Percentiles rank a stretch among this genome's conserved stretches.
These are phyloP conservation scores for Leccinum pellstonianum DNA, from an alignment of 768 basidiomycete species.

Conservation along the genomic window DNA sequence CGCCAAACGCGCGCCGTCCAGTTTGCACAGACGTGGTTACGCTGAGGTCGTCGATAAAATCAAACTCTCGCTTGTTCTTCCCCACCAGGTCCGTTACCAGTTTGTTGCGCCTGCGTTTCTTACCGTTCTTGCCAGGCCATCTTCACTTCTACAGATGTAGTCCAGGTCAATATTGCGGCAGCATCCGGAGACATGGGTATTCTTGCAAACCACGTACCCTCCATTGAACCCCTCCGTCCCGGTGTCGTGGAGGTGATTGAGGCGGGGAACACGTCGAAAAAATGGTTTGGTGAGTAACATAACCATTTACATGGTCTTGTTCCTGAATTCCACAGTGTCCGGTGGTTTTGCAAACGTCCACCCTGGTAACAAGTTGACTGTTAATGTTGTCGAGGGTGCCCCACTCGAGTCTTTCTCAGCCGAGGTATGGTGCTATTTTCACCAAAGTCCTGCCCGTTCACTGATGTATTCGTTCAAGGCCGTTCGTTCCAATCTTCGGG, in stretches of 20 bases:
- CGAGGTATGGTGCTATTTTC: conserved; percentile 57
- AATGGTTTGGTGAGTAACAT: conserved; percentile 86
- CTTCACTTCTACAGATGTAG: conserved; percentile 87
- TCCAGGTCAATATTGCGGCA: conserved; percentile 93
- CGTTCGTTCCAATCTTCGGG: conserved; percentile 83
- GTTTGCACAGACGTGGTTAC: conserved; percentile 75
- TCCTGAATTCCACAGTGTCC: conserved; percentile 59
- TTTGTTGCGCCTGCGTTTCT: conserved; percentile 6
- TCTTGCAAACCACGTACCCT: conserved; percentile 96
- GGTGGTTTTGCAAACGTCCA: conserved; percentile 98
- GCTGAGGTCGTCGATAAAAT: conserved; percentile 91
- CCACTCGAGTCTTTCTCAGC: conserved; percentile 86
- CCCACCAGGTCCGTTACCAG: conserved; percentile 76
- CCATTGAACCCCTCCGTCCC: conserved; percentile 93
- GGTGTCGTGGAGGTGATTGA: conserved; percentile 96
- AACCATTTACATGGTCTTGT: not conserved
- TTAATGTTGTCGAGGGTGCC: conserved; percentile 97
- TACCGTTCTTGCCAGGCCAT: conserved; percentile 59
- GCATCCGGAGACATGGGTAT: conserved; percentile 99
- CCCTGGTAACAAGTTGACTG: conserved; percentile 93
- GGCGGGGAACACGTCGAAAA: conserved; percentile 72
- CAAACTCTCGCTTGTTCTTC: conserved; percentile 88
- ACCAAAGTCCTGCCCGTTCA: not conserved
- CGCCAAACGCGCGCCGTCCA: conserved; percentile 56
- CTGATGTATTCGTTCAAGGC: conserved; percentile 52